Base-by-base conservation (phyloP, 495 filamentous ascomycete species). In the Margaritispora aquatica region DNA sequence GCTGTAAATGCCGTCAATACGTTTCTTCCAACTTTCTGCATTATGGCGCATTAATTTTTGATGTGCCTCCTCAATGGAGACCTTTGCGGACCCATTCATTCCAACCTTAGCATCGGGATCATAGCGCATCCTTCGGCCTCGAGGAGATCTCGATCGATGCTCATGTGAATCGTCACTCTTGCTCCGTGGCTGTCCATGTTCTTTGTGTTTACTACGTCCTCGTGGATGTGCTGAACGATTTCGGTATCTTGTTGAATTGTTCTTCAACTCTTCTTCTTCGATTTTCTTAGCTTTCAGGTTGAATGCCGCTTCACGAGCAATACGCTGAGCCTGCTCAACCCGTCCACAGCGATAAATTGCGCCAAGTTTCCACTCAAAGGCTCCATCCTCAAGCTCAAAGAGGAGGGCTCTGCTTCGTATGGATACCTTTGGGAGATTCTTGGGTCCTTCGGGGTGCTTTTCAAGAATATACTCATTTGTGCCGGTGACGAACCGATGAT, bases 291-390 rank as follows among this genome's bases (percentile, higher is more conserved):
- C 79, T 65, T 99, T 99, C 48, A 95, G 74, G 5, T 83, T 72
- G 73, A 92, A 97, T 0, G 94, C 93, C 46, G 96, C 90, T 72
- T 96, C 90, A 23, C 94, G 82, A 13, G 92, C 93, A 59, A 92
- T 73, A 15, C 94, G 82, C 67, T 97, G 93, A 67, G 84, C 82
- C 72, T 97, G 90, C 66, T 99, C 94, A 51, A 90, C 75, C 22
- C 96, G 74, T 1, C 95, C 94, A 21, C 87, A 80, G 5, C 93
- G 85, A 65, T 97, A 97, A 50, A 97, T 99, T 63, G 86, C 81
- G 0, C 90, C 89, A 21, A 99, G 78, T 66, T 96, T 96, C 88
- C 92, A 97, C 68, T 99, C 94, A 67, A 99, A 99, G 1, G 89
- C 86, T 53, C 94, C 91, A 70, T 99, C 94, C 71, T 99, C 94